Conservation (phyloP, 805 yeast species). For the Ogataea nonfermentans region DNA sequence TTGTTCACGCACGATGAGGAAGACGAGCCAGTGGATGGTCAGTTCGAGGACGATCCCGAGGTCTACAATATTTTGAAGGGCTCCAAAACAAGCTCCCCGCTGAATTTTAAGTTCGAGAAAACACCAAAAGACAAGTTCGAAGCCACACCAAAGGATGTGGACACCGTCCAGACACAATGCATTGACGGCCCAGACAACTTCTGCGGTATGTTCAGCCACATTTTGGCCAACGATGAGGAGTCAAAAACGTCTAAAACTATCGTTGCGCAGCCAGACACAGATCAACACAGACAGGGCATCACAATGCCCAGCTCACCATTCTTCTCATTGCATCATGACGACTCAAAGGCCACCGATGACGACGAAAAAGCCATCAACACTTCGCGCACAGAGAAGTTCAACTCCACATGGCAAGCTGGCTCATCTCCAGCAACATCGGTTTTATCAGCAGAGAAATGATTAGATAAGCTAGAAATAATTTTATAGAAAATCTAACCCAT, state of each 20-base stretch:
- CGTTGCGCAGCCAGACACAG: constrained; percentile 2
- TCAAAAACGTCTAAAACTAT: neutral
- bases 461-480: constrained; percentile 6
- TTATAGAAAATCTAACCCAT: constrained; percentile 35
- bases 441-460: constrained; percentile 15
- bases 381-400: constrained; percentile 22
- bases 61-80: constrained; percentile 23
- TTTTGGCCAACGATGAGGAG: constrained; percentile 7
- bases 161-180: constrained; percentile 29
- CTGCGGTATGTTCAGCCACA: constrained; percentile 8
- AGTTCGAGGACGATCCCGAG: constrained; percentile 26
- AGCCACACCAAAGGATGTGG: constrained; percentile 29
- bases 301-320: constrained; percentile 37
- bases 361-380: constrained; percentile 22
- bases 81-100: constrained; percentile 17
- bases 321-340: constrained; percentile 22
- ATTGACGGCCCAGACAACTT: constrained; percentile 15
- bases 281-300: constrained; percentile 15
- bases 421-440: constrained; percentile 32
- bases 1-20: constrained; percentile 31
- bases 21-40: constrained; percentile 22
- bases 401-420: constrained; percentile 25
- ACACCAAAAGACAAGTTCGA: constrained; percentile 30
- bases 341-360: constrained; percentile 11
- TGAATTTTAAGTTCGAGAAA: constrained; percentile 26